These are phyloP conservation scores for Phytophthora citricola DNA, from an alignment of 352 stramenopile species.

Conservation along the genomic window DNA sequence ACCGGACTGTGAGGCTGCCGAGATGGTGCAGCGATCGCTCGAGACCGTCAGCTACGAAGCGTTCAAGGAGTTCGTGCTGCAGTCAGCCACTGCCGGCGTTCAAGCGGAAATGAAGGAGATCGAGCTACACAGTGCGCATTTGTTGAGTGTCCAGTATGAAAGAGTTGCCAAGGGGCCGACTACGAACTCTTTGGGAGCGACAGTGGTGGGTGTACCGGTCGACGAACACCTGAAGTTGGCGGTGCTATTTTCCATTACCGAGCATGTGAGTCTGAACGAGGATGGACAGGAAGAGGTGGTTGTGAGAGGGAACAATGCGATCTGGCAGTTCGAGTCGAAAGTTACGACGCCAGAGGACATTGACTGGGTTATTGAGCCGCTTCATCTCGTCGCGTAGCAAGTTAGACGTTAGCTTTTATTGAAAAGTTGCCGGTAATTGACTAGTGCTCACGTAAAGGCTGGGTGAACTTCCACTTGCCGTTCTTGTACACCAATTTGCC, in stretches of 20 bases:
- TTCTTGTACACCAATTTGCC: neutral
- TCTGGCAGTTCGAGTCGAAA: constrained; percentile 42
- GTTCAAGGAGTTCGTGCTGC: constrained; percentile 29
- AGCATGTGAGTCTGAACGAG: constrained; percentile 27
- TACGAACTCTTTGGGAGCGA: constrained; percentile 25
- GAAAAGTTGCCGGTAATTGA: neutral
- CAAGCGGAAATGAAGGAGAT: constrained; percentile 31
- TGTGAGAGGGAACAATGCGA: constrained; percentile 24
- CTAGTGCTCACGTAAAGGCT: neutral
- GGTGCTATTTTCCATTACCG: constrained; percentile 39
- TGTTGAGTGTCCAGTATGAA: constrained; percentile 30
- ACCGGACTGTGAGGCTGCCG: constrained; percentile 28
- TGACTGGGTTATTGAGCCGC: constrained; percentile 39
- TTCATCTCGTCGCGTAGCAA: constrained; percentile 31
- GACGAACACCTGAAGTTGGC: constrained; percentile 33
- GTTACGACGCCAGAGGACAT: constrained; percentile 34
- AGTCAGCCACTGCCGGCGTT: constrained; percentile 13
- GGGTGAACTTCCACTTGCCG: neutral
- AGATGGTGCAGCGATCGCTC: constrained; percentile 29
- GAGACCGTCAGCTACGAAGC: constrained; percentile 36
- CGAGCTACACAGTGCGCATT: constrained; percentile 33
- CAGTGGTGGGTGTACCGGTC: constrained; percentile 25
- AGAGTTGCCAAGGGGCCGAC: constrained; percentile 16
- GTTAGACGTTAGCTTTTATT: no score
- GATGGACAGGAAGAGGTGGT: constrained; percentile 8